Conservation (phyloP, 2,329 filamentous ascomycete genomes). For the Raffaelea arxii region DNA sequence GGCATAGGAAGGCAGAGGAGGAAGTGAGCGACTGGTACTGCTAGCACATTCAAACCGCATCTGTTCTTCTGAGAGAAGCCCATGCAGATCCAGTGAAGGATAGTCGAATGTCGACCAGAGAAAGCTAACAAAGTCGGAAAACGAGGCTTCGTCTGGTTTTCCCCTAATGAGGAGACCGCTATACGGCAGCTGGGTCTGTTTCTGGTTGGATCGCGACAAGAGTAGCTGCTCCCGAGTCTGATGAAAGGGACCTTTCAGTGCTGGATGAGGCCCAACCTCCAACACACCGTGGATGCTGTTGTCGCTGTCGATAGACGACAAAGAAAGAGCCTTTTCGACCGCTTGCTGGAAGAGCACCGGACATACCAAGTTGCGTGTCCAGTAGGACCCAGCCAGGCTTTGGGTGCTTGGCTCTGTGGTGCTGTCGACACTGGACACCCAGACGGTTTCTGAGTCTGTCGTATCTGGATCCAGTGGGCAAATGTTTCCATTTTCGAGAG, state of each 20-base stretch:
- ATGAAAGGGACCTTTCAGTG: constrained; percentile 14
- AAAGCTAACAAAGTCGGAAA: constrained; percentile 24
- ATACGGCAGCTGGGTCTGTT: constrained; percentile 26
- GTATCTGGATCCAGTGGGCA: too few relatives aligned
- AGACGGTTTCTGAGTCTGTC: constrained; percentile 21
- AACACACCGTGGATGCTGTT: constrained; percentile 5
- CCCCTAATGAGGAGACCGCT: constrained; percentile 21
- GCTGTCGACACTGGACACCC: neutral
- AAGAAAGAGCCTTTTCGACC: neutral
- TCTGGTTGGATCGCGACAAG: constrained; percentile 8
- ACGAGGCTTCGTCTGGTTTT: constrained; percentile 18
- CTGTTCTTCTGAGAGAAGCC: neutral
- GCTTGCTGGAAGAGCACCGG: constrained; percentile 20
- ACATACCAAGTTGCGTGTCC: constrained; percentile 20
- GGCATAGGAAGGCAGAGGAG: neutral
- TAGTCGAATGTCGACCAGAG: constrained; percentile 2
- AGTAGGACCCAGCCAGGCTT: constrained; percentile 19
- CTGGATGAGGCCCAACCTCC: constrained; percentile 17
- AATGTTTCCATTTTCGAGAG: constrained; percentile 17
- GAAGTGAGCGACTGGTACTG: neutral
- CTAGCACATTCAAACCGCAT: too few relatives aligned
- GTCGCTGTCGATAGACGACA: neutral
- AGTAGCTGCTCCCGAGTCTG: too few relatives aligned
- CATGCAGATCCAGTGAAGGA: neutral
- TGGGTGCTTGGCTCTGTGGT: constrained; percentile 9